Base-by-base conservation (phyloP, 805 yeast genomes). In the Pichia membranifaciens region DNA sequence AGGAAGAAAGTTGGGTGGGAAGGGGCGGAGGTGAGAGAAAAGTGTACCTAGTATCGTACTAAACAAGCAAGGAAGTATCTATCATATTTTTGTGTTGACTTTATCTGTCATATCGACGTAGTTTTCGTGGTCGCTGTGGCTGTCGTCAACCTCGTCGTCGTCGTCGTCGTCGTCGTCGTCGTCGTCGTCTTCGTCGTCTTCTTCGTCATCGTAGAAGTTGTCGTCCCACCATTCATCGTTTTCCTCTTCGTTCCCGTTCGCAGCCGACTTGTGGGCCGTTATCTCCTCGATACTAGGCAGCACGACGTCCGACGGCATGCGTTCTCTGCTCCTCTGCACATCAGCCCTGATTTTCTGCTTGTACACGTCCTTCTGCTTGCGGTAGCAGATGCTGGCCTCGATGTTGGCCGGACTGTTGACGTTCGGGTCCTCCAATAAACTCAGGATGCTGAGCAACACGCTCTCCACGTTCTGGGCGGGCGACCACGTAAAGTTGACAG, bases 371-470 rank as follows among this genome's bases (percentile, higher is more conserved):
- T 84, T 82, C 65, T 86, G 81, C 59, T 87, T 87, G 58, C 95
- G 76, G 77, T 87, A 90, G 56, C 87, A 88, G 32, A 91, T 87
- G n/a, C 96, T 88, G 8, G 99, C 99, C 64, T 91, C 98, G 40
- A 93, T 90, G 65, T 91, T 91, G 5, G 99, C 99, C 12, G 99
- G 98, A 5, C 96, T 85, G 49, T 82, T 79, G 45, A 87, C 83
- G 69, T 91, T 91, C 42, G 99, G 99, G 65, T 91, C 98, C 59
- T 90, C 96, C 57, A 91, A 75, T 46, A 91, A 73, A 5, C 96
- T 87, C 29, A 93, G 84, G 54, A 91, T 90, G 25, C 96, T 86
- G 42, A 93, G 82, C 59, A 91, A 76, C n/a, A 91, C 97, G 31
- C 86, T 74, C 68, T 91, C 97, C 5, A 88, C 98, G 15, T 90